A percentile compares a stretch with the other conserved stretches of the same genome.
These are phyloP conservation scores for Leishmania gerbilli DNA, from an alignment of 208 protist genomes.

Conservation along the genomic window DNA sequence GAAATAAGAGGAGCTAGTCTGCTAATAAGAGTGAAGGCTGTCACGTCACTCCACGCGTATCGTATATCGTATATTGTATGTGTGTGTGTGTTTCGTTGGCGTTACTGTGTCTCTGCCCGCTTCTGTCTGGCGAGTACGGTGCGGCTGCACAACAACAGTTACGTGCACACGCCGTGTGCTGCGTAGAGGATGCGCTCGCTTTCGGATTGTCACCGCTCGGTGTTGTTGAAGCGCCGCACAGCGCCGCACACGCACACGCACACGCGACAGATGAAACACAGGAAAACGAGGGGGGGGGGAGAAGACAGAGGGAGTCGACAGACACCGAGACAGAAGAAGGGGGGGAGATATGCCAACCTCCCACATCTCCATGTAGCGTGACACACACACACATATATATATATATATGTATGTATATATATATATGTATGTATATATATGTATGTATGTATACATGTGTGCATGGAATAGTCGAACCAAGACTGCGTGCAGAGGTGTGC, in stretches of 20 bases:
- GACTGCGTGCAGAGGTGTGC: neutral
- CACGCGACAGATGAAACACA: neutral
- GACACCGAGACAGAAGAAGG: neutral
- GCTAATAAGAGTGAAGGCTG: neutral
- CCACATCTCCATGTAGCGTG: neutral
- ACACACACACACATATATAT: neutral
- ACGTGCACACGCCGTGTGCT: neutral
- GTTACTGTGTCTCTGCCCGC: neutral
- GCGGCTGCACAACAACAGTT: neutral
- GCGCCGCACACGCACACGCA: neutral
- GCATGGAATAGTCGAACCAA: neutral
- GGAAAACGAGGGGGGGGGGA: neutral
- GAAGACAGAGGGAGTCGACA: neutral
- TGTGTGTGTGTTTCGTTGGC: constrained; percentile 4
- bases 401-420: too few relatives aligned
- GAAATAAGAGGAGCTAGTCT: neutral
- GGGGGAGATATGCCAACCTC: neutral
- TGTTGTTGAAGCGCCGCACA: neutral
- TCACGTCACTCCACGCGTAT: neutral
- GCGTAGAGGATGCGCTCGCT: neutral
- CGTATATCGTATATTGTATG: neutral
- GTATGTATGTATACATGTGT: neutral
- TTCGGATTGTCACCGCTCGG: neutral
- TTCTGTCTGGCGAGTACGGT: neutral
- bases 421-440: too few relatives aligned